Conservation (phyloP, 148 eudicot genomes). For the Vaccinium vitisidaea region DNA sequence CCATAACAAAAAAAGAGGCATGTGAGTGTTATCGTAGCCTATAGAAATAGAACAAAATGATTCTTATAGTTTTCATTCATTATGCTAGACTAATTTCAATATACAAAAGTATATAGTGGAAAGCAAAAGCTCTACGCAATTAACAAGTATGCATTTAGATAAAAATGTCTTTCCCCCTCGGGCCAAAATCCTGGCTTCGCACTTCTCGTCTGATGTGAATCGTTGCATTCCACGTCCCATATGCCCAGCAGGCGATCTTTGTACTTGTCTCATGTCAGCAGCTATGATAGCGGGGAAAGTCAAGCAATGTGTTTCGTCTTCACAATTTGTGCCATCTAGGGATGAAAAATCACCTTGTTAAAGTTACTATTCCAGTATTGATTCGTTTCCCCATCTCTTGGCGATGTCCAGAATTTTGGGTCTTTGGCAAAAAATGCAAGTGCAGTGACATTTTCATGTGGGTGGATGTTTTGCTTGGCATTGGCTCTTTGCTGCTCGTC, state of each 20-base stretch:
- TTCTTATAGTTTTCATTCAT: no score
- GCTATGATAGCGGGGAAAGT: neutral
- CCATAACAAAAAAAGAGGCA: no score
- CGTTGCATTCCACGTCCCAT: neutral
- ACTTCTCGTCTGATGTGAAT: neutral
- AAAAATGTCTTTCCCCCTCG: no score
- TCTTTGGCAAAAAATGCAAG: neutral
- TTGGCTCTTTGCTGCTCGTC: neutral
- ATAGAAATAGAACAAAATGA: no score
- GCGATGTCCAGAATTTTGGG: no score
- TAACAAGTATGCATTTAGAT: no score
- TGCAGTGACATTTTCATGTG: neutral
- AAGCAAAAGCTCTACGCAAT: no score
- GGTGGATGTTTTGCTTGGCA: neutral
- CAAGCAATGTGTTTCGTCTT: neutral
- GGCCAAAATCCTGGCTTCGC: no score
- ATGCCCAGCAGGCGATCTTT: neutral
- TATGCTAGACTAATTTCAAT: no score
- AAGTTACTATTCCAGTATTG: neutral
- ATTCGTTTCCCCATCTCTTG: constrained; percentile 4
- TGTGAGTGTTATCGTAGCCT: no score
- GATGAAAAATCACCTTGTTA: neutral
- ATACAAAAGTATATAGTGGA: no score
- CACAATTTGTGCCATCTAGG: constrained; percentile 5
- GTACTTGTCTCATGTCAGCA: neutral